Conservation (phyloP, 2,329 filamentous ascomycete genomes). For the Colletotrichum sp. region DNA sequence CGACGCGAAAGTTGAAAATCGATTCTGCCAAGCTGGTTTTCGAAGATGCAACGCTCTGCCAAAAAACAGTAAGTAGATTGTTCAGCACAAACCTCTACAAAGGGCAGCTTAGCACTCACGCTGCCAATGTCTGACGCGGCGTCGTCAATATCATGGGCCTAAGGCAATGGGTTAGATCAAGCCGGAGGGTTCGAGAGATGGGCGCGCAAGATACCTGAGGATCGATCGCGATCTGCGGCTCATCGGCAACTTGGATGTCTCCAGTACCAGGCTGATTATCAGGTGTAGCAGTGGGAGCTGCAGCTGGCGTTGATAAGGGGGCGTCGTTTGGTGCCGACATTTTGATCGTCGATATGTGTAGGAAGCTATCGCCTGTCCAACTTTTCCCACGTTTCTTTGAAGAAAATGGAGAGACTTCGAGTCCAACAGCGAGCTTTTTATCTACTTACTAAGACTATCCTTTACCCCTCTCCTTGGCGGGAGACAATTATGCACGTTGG, state of each 20-base stretch:
- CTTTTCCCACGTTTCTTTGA: not conserved
- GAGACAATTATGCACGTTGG: not conserved
- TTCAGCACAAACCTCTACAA: rapidly evolving
- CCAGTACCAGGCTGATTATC: not conserved
- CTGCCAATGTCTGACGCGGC: not conserved
- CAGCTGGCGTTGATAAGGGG: not conserved
- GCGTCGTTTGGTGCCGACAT: not conserved
- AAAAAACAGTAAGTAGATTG: not conserved
- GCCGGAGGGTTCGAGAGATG: rapidly evolving
- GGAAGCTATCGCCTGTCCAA: not conserved
- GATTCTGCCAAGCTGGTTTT: not conserved
- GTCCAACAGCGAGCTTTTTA: not conserved
- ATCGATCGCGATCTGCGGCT: not conserved
- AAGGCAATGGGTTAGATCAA: not conserved
- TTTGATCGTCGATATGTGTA: not conserved
- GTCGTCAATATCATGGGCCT: not conserved
- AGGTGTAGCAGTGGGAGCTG: not conserved
- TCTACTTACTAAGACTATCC: too few relatives aligned
- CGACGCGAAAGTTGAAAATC: not conserved
- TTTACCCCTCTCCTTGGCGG: not conserved
- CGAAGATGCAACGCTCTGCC: not conserved
- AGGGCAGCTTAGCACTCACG: not conserved
- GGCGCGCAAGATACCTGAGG: not conserved
- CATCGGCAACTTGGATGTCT: not conserved
- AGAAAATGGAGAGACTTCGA: not conserved